These are phyloP conservation scores for Globisporangium nodosum DNA, from an alignment of 352 stramenopile species.

Conservation along the genomic window DNA sequence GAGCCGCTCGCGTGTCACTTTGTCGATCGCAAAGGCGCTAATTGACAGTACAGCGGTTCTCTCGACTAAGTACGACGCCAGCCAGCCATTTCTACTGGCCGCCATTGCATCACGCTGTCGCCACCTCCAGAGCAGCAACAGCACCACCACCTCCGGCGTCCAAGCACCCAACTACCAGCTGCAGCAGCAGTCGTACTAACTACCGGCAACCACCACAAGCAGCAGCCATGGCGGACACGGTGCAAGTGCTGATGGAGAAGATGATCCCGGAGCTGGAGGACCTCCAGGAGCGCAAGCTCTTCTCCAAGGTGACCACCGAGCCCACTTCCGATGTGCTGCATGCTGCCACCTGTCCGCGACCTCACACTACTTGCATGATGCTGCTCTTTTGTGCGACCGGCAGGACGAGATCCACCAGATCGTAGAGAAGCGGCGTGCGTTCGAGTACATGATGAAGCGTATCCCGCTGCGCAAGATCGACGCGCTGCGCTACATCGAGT, in stretches of 20 bases:
- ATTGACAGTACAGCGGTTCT: not conserved
- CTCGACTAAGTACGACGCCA: constrained; percentile 11
- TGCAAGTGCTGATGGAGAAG: constrained; percentile 92
- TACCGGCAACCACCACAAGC: constrained; percentile 1
- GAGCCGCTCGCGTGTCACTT: not conserved
- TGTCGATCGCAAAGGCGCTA: not conserved
- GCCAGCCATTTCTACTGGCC: not conserved
- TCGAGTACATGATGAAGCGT: constrained; percentile 91
- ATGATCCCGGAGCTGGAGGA: constrained; percentile 94
- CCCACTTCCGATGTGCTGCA: too few relatives aligned
- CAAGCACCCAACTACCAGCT: not conserved
- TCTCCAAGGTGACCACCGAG: constrained; percentile 27
- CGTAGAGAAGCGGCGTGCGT: constrained; percentile 83
- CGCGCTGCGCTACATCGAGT: constrained; percentile 91
- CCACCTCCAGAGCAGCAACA: not conserved
- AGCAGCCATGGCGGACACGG: constrained; percentile 87
- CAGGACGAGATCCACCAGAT: constrained; percentile 88
- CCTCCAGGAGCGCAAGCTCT: constrained; percentile 83
- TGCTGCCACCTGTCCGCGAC: not conserved
- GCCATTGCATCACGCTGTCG: not conserved
- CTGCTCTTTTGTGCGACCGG: not conserved
- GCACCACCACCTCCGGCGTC: too few relatives aligned
- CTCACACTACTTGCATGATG: not conserved
- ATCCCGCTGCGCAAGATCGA: constrained; percentile 88
- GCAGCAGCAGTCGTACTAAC: not conserved